Evolutionary conservation across 345 rosid species (phyloP).

Genomic region (Carallia pectinifolia): DNA sequence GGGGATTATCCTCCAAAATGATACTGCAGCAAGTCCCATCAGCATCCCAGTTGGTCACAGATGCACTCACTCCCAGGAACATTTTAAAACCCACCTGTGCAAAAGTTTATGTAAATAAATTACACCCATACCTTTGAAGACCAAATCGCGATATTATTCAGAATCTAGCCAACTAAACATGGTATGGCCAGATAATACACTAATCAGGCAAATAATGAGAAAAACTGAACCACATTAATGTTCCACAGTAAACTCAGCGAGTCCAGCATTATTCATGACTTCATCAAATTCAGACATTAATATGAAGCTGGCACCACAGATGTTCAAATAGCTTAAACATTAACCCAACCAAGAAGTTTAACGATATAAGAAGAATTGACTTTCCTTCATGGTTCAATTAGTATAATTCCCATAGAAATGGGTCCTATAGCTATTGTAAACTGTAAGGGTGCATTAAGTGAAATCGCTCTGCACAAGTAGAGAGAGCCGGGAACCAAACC

Average conservation of each 20-base stretch:
- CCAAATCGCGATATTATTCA: background rate
- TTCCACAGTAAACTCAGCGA: conserved; percentile 1
- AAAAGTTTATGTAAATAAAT: conserved; percentile 2
- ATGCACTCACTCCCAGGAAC: conserved; percentile 87
- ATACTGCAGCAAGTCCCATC: conserved; percentile 86
- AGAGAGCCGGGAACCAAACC: too few species aligned
- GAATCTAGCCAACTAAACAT: conserved; percentile 1
- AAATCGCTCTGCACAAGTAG: too few species aligned
- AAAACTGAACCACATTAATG: background rate
- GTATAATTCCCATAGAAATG: too few species aligned
- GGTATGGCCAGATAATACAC: background rate
- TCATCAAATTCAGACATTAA: background rate
- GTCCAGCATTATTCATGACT: background rate
- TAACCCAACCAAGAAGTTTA: too few species aligned
- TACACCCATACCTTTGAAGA: background rate
- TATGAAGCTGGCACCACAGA: background rate
- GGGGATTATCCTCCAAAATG: conserved; percentile 84
- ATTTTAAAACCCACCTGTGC: conserved; percentile 88
- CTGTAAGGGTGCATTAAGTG: too few species aligned
- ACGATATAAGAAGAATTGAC: too few species aligned
- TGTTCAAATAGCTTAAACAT: background rate
- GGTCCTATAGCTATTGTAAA: too few species aligned
- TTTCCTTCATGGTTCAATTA: too few species aligned
- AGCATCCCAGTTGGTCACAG: conserved; percentile 78
- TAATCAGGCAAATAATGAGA: background rate